A percentile compares a stretch with the other conserved stretches of the same genome.
Evolutionary conservation across 2,329 filamentous ascomycete genomes (phyloP).

Genomic region (Orbilia oligospora): DNA sequence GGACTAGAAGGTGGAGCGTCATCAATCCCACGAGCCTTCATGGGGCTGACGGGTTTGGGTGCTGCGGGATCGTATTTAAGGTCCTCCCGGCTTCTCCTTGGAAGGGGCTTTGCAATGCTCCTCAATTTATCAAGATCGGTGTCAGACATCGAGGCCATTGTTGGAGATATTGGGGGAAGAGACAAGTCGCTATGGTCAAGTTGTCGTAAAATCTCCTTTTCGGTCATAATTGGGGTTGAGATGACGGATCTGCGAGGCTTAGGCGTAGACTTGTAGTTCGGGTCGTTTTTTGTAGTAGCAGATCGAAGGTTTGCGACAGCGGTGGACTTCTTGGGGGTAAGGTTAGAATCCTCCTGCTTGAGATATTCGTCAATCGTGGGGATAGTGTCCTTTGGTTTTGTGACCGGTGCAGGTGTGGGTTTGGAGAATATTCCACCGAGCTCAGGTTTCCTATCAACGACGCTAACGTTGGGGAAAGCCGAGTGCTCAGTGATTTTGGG

Average conservation of each 20-base stretch:
- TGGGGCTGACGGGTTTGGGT: conserved; percentile 27
- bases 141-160: conserved; percentile 48
- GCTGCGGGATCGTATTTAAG: conserved; percentile 18
- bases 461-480: conserved; percentile 46
- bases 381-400: conserved; percentile 24
- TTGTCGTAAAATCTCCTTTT: conserved; percentile 53
- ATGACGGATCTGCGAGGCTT: conserved; percentile 38
- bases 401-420: not conserved
- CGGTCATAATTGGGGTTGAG: conserved; percentile 54
- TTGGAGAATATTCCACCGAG: conserved; percentile 54
- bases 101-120: conserved; percentile 19
- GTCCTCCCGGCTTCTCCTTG: conserved; percentile 47
- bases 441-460: conserved; percentile 41
- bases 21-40: not conserved
- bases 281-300: not conserved
- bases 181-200: conserved; percentile 48
- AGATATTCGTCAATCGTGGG: conserved; percentile 50
- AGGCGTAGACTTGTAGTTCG: conserved; percentile 31
- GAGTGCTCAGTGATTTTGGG: conserved; percentile 53
- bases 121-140: conserved; percentile 56
- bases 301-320: not conserved
- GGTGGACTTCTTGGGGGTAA: conserved; percentile 17
- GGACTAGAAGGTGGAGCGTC: conserved; percentile 11
- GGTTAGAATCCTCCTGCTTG: conserved; percentile 35
- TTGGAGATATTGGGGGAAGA: conserved; percentile 49